phyloP scores from a whole-genome alignment of 768 basidiomycete genomes.

The Hydnomerulius pinastri region DNA sequence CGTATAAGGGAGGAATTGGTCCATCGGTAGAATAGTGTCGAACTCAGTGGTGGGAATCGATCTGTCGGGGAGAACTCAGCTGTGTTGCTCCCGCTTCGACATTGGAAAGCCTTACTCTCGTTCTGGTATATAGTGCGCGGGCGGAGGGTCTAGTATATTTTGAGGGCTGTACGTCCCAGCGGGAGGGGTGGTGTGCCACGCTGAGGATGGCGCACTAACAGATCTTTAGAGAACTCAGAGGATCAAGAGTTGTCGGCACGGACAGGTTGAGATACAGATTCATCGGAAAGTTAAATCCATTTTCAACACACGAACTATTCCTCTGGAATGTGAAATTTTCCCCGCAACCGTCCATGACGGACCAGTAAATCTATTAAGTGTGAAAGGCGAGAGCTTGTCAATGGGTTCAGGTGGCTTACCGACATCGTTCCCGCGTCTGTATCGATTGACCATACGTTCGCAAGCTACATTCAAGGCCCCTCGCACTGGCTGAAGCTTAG shows the following conservation, averaged over 20 bases:
- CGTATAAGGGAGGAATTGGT: constrained; percentile 4
- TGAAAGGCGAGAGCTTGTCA: too few species aligned
- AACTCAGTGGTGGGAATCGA: neutral
- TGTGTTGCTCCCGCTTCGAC: neutral
- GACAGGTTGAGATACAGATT: constrained; percentile 7
- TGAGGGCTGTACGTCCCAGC: neutral
- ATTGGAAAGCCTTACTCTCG: neutral
- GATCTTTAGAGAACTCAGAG: neutral
- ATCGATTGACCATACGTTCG: constrained; percentile 1
- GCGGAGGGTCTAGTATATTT: neutral
- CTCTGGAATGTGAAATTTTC: neutral
- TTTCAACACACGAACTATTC: neutral
- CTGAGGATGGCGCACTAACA: neutral
- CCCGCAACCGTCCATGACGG: constrained; percentile 4
- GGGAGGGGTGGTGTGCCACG: too few species aligned
- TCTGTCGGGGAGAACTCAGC: neutral
- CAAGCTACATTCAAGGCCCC: too few species aligned
- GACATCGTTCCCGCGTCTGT: constrained; percentile 1
- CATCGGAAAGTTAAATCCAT: constrained; percentile 2
- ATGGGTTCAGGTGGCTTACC: neutral
- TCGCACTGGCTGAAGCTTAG: too few species aligned
- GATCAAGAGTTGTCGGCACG: neutral
- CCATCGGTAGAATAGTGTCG: constrained; percentile 1
- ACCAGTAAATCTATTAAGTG: constrained; percentile 2
- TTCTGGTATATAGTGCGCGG: constrained; percentile 3